These are phyloP conservation scores for Schwanniomyces etchellsii DNA, from an alignment of 1,139 yeast genomes.

Conservation along the genomic window DNA sequence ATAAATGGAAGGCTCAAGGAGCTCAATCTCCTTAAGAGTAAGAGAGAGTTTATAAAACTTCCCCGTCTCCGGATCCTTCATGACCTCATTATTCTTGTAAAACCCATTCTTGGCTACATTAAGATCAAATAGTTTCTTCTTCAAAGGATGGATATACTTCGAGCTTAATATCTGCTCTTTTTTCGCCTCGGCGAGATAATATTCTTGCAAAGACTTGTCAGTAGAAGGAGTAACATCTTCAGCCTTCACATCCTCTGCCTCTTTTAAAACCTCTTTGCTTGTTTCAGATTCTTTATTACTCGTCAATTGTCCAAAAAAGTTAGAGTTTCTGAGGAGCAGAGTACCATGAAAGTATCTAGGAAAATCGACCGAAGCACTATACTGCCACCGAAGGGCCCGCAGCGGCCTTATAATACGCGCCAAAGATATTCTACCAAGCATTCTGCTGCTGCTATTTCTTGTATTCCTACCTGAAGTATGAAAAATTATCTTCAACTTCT, in stretches of 20 bases:
- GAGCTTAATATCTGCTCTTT: slow-evolving; percentile 24
- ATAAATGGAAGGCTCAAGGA: slow-evolving; percentile 80
- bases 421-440: too few species aligned
- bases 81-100: slow-evolving; percentile 57
- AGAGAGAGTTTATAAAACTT: slow-evolving; percentile 52
- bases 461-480: too few species aligned
- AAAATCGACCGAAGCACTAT: too few species aligned
- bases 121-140: slow-evolving; percentile 54
- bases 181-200: slow-evolving; percentile 25
- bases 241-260: slow-evolving; percentile 9
- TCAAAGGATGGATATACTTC: slow-evolving; percentile 63
- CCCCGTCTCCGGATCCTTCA: slow-evolving; percentile 40
- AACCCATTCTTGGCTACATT: slow-evolving; percentile 68
- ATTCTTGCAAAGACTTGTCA: slow-evolving; percentile 31
- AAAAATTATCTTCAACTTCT: too few species aligned
- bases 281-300: slow-evolving; percentile 11
- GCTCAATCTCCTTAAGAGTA: slow-evolving; percentile 61
- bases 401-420: too few species aligned
- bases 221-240: slow-evolving; percentile 20
- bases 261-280: slow-evolving; percentile 7
- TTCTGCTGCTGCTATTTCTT: too few species aligned
- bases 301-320: slow-evolving; percentile 26
- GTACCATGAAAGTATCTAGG: neutral
- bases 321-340: slow-evolving; percentile 10
- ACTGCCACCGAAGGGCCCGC: too few species aligned